Conservation (phyloP, 163 green algal genomes). For the Chlorella variabilis region DNA sequence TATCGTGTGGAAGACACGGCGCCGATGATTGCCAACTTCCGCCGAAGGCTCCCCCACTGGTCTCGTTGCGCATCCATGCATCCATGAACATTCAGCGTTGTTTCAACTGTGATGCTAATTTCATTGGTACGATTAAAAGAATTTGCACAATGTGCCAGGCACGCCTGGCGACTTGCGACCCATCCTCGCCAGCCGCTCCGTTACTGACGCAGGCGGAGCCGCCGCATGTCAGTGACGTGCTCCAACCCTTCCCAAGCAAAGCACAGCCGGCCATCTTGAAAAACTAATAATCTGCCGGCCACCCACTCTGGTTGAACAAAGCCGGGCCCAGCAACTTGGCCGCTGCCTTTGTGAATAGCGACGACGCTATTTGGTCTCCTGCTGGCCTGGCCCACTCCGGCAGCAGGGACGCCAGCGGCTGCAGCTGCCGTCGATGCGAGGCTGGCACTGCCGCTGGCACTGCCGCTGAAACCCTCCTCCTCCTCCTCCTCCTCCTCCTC, state of each 20-base stretch:
- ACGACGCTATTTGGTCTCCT: conserved; percentile 21
- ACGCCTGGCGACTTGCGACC: no score
- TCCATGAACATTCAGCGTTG: no score
- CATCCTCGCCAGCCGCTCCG: no score
- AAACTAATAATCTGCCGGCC: conserved; percentile 6
- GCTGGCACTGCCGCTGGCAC: not conserved
- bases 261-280: conserved; percentile 15
- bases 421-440: not conserved
- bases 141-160: no score
- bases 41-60: no score
- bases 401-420: no score
- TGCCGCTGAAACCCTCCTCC: not conserved
- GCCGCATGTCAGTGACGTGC: conserved; percentile 15
- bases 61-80: no score
- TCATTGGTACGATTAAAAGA: no score
- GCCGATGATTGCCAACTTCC: no score
- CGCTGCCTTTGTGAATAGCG: conserved; percentile 28
- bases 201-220: no score
- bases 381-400: not conserved
- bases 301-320: conserved; percentile 15
- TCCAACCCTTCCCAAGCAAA: conserved; percentile 27
- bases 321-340: conserved; percentile 19
- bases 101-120: no score
- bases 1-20: conserved; percentile 51
- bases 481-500: conserved; percentile 15